phyloP scores from a whole-genome alignment of 768 basidiomycete species.

The Serendipita sp. region DNA sequence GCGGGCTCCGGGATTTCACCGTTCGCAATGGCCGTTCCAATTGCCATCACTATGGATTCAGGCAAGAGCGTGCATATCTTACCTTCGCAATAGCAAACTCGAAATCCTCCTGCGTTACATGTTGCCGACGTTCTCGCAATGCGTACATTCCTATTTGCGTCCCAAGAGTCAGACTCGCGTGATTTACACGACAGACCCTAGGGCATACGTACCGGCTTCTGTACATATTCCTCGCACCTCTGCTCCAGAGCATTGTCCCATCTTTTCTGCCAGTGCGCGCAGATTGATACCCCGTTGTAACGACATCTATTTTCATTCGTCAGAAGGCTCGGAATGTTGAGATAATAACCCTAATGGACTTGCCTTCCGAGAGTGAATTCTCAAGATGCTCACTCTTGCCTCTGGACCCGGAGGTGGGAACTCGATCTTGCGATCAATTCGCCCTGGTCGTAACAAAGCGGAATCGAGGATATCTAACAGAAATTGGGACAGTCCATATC shows the following conservation, averaged over 20 bases:
- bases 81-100: conserved; percentile 98
- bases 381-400: conserved; percentile 89
- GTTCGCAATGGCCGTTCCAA: neutral
- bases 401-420: conserved; percentile 97
- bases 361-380: conserved; percentile 92
- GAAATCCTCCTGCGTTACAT: conserved; percentile 97
- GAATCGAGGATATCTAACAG: conserved; percentile 77
- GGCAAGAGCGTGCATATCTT: conserved; percentile 9
- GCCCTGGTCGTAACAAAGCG: conserved; percentile 81
- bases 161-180: neutral
- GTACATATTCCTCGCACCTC: conserved; percentile 96
- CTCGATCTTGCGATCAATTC: conserved; percentile 95
- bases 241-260: conserved; percentile 97
- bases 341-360: conserved; percentile 6
- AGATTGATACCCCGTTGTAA: conserved; percentile 94
- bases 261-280: conserved; percentile 92
- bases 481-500: neutral
- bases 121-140: conserved; percentile 82
- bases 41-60: conserved; percentile 1
- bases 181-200: neutral
- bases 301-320: conserved; percentile 53
- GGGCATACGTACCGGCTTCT: conserved; percentile 55
- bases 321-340: neutral
- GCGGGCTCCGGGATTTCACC: neutral
- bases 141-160: conserved; percentile 74